Percentiles rank a stretch among this genome's conserved stretches.
Conservation (phyloP, 176 grass and related monocot species). For the Cenchrus americanus region DNA sequence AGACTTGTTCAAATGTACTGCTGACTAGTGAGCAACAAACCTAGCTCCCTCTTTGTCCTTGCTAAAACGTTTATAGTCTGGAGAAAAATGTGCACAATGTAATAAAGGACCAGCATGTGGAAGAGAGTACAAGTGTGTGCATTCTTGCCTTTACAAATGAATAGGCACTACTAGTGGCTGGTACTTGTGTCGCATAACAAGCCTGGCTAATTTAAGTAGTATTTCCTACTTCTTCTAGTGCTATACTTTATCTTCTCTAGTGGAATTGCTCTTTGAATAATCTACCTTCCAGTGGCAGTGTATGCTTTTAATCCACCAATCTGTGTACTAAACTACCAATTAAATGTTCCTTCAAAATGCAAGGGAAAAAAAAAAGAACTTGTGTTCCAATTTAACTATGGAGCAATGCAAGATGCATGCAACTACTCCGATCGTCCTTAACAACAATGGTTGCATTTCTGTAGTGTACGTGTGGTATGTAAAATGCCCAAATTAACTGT, state of each 20-base stretch:
- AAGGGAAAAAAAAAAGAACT: no score
- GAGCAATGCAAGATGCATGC: no score
- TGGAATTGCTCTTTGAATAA: background rate
- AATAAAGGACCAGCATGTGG: background rate
- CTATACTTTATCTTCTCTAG: background rate
- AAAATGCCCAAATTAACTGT: no score
- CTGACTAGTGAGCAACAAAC: background rate
- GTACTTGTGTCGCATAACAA: slow-evolving; percentile 16
- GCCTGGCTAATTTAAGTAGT: background rate
- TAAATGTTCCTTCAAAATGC: no score
- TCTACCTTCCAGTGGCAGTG: no score
- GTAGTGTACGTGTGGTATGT: background rate
- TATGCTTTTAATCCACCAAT: no score
- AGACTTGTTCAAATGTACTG: background rate
- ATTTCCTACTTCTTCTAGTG: background rate
- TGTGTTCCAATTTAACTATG: no score
- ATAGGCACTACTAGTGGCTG: background rate
- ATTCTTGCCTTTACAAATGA: slow-evolving; percentile 13
- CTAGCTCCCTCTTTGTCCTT: slow-evolving; percentile 10
- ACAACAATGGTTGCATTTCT: background rate
- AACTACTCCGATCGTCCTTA: background rate
- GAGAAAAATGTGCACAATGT: slow-evolving; percentile 12
- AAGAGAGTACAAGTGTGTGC: background rate
- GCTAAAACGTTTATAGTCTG: background rate
- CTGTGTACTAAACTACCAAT: no score